phyloP scores from a whole-genome alignment of 768 basidiomycete genomes.

The Boletus reticuloceps region DNA sequence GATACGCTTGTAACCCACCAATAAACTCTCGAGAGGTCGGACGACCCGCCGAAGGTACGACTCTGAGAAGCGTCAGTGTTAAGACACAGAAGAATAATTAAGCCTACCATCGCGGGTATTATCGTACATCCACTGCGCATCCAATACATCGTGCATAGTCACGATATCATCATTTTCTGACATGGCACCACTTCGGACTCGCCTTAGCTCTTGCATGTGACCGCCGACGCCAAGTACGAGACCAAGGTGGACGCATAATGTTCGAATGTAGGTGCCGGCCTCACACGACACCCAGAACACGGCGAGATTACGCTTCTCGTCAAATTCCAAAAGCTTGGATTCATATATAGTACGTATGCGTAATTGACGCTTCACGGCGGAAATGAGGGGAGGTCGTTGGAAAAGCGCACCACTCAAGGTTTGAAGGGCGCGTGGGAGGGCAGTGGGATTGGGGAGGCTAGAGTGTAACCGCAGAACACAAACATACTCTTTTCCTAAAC shows the following conservation, averaged over 20 bases:
- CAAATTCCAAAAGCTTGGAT: slow-evolving; percentile 93
- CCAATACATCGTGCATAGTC: slow-evolving; percentile 99
- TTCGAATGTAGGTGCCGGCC: slow-evolving; percentile 95
- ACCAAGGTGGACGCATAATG: slow-evolving; percentile 95
- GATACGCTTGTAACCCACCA: slow-evolving; percentile 96
- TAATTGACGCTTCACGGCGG: slow-evolving; percentile 97
- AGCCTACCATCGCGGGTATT: slow-evolving; percentile 89
- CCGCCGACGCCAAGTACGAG: slow-evolving; percentile 94
- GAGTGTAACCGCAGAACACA: slow-evolving; percentile 93
- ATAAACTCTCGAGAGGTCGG: slow-evolving; percentile 88
- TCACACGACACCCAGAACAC: slow-evolving; percentile 99
- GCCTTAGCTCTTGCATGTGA: slow-evolving; percentile 98
- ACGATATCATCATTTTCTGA: slow-evolving; percentile 98
- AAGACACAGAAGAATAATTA: slow-evolving; percentile 4
- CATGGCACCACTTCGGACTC: slow-evolving; percentile 94
- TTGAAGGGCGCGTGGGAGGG: slow-evolving; percentile 90
- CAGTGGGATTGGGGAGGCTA: slow-evolving; percentile 72
- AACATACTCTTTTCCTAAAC: slow-evolving; percentile 93
- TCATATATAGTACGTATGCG: slow-evolving; percentile 97
- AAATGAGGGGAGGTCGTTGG: slow-evolving; percentile 98
- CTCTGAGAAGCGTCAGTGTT: slow-evolving; percentile 48
- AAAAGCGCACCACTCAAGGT: slow-evolving; percentile 98
- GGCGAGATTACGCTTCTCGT: slow-evolving; percentile 92
- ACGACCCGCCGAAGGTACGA: slow-evolving; percentile 95
- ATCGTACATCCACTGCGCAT: slow-evolving; percentile 98